Evolutionary conservation across 768 basidiomycete species (phyloP), one percentile per base, ranked within the genome.

Genomic region (Suillus decipiens): DNA sequence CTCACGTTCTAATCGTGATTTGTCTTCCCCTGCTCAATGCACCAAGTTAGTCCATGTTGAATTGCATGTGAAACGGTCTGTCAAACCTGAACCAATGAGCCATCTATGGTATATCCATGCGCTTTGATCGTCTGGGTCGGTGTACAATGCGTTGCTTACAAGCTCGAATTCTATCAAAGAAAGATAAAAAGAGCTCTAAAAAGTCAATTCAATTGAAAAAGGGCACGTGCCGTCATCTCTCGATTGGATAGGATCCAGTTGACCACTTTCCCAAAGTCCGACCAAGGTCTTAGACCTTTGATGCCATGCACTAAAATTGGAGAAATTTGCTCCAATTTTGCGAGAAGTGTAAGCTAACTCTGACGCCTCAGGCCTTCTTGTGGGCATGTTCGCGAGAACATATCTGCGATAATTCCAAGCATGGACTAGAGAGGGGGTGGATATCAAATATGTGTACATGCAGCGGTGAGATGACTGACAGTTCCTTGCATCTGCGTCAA

Each of bases 61-160:
- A 6, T 12, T 24, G 37, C 42, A 41, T n/a, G 43, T 24, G 17
- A 45, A 55, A 37, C 22, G 60, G 34, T n/a, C 43, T 28, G 50
- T 36, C 36, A 64, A 70, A 89, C 95, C 89, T 65, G 84, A 75
- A 9, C 93, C 94, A 59, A 98, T 84, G 2, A 99, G 82, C 95
- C 96, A 99, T n/a, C 95, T 86, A 71, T 99, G 97, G 74, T 99
- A 99, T 62, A 99, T 86, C 97, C 97, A 99, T 1, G 93, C 94
- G 64, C 93, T 95, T 74, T 99, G 96, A 74, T 99, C 96, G 51
- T 88, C 86, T 4, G 97, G 97, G 70, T 98, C 96, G 0, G 96
- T 97, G 76, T 95, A 99, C 79, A 99, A 86, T 1, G 96, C 97
- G 70, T 96, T 95, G 69, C 88, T 84, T 15, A 98, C 89, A 9